Evolutionary conservation across 331 rosid species (phyloP), one percentile per base, ranked within the genome.

Genomic region (Arachis monticola): DNA sequence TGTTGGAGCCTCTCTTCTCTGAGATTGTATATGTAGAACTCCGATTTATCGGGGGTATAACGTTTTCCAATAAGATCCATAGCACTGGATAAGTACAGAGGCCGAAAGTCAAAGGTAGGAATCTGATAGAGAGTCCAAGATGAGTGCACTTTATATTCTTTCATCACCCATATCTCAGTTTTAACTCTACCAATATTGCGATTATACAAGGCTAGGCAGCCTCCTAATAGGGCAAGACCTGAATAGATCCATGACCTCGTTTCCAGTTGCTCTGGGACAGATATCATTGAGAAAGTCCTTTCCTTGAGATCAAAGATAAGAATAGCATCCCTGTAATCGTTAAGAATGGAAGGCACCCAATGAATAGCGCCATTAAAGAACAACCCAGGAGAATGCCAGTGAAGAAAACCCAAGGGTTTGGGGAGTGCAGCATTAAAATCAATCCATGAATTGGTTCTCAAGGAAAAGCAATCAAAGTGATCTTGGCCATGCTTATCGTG

Each of bases 361-460:
- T 77, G 75, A 47, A 77, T 4, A 11, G 70, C 70, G 0, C 75
- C 79, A 7, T 75, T 32, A 0, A 53, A 63, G 44, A 40, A 13
- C 7, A 30, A 41, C 2, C 78, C 79, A 41, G 11, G 7, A 30
- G 5, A 38, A 38, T 3, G 2, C 30, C 30, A 3, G 41, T 38
- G 0, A 5, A 0, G 0, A 38, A 5, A 38, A 38, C 4, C 4
- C 41, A 38, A 38, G 41, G 5, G 41, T 38, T 38, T 30, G 1
- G 22, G 17, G 12, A 5, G 6, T 3, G 0, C 46, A 3, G 0
- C 14, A 7, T 27, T 32, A 8, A 64, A 2, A 10, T 55, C 2
- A 6, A 0, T 10, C 48, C 48, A 45, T 8, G 48, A 7, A 7
- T 45, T 45, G 48, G 48, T 8, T 45, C 48, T 45, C 8, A 45